Base-by-base conservation (phyloP, 169 alveolate genomes). In the Theileria luwenshuni region DNA sequence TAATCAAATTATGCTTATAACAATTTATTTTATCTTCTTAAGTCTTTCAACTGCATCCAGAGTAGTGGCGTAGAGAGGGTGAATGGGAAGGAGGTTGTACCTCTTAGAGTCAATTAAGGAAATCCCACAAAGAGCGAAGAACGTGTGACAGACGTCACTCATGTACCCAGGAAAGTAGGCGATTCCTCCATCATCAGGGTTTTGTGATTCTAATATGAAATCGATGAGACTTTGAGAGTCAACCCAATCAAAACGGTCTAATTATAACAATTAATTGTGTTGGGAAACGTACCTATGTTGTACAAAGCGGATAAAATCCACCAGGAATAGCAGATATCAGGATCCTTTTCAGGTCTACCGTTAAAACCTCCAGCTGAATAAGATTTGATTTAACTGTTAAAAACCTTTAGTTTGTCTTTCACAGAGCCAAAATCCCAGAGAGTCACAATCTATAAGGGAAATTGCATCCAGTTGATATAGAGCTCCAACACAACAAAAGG, bases 251-350 rank as follows among this genome's bases (percentile, higher is more conserved):
- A 84, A 86, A 74, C 97, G 88, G 71, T 92, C 79, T 83, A 74
- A 5, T 15, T 35, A 54, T n/a, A 41, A 10, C 32, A 69, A 12
- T 0, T 33, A 23, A 52, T 23, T 43, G 5, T 6, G 1, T 8
- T 32, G 32, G 28, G 28, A 25, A n/a, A n/a, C n/a, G n/a, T 61
- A 69, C 85, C 91, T 30, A 96, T 88, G 93, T 92, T 87, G 83
- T 83, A 83, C 63, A 94, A 86, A 41, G 96, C 83, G 25, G 97
- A 90, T 41, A 92, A 90, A 38, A 95, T 95, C 99, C 99, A 96
- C 99, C 99, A 96, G 28, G 98, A 94, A 83, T 96, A 96, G 73
- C 99, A 96, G 8, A 96, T 97, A 77, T 96, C 99, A 6, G 99
- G 97, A 41, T 95, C 86, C 90, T 96, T 96, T 83, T 96, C 98